A percentile compares a stretch with the other conserved stretches of the same genome.
Evolutionary conservation across 768 basidiomycete species (phyloP).

Genomic region (Daedaleopsis sinensis): DNA sequence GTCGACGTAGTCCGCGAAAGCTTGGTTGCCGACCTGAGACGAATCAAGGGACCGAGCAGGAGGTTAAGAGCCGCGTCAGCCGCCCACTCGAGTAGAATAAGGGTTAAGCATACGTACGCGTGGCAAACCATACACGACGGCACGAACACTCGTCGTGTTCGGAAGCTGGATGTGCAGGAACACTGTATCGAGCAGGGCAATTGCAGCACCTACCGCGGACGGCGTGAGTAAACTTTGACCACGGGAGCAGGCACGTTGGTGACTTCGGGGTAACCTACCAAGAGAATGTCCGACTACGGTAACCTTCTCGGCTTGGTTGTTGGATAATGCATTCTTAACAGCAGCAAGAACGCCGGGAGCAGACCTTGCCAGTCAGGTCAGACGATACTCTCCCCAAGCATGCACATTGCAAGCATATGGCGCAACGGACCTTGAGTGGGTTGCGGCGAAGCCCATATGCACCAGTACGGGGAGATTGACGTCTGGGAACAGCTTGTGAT

Average conservation of each 20-base stretch:
- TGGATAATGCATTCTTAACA: slow-evolving; percentile 43
- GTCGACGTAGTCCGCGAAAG: slow-evolving; percentile 61
- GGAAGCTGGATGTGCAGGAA: slow-evolving; percentile 56
- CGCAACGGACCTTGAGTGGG: slow-evolving; percentile 46
- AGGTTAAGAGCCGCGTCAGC: neutral
- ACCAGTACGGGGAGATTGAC: slow-evolving; percentile 42
- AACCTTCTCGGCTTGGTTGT: slow-evolving; percentile 38
- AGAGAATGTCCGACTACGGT: slow-evolving; percentile 50
- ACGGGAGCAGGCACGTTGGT: neutral
- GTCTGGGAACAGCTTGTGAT: slow-evolving; percentile 53
- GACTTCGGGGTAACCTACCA: slow-evolving; percentile 23
- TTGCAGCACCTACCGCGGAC: slow-evolving; percentile 45
- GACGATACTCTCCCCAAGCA: neutral
- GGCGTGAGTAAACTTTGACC: neutral
- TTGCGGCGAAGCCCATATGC: slow-evolving; percentile 50
- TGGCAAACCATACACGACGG: slow-evolving; percentile 36
- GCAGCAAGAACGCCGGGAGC: slow-evolving; percentile 46
- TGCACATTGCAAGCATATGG: neutral
- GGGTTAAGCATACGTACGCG: slow-evolving; percentile 25
- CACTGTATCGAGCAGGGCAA: slow-evolving; percentile 55
- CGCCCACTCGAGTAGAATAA: neutral
- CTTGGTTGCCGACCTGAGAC: slow-evolving; percentile 56
- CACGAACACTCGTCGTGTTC: slow-evolving; percentile 26
- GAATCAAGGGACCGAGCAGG: neutral
- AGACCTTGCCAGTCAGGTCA: slow-evolving; percentile 32